Conservation (phyloP, 1,284 basidiomycete genomes). For the Lentinula novae-zelandiae region DNA sequence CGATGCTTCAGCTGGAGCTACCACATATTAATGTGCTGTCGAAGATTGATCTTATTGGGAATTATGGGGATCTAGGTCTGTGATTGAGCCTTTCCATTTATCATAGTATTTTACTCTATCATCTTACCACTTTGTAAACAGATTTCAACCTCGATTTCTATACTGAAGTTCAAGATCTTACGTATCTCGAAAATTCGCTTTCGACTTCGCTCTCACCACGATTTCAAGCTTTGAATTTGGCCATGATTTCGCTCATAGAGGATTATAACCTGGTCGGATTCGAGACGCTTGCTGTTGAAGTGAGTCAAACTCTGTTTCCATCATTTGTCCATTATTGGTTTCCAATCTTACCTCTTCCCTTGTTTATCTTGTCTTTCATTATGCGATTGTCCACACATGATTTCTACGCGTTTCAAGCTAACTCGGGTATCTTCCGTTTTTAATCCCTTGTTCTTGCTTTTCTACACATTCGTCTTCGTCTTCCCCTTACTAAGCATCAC, state of each 20-base stretch:
- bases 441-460: background rate
- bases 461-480: background rate
- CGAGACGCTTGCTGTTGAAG: conserved; percentile 95
- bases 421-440: too few species aligned
- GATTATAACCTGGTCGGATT: conserved; percentile 95
- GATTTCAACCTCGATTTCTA: conserved; percentile 98
- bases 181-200: conserved; percentile 80
- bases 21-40: conserved; percentile 97
- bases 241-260: conserved; percentile 89
- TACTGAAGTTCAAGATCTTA: conserved; percentile 95
- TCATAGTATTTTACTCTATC: too few species aligned
- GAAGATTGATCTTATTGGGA: conserved; percentile 87
- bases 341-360: too few species aligned
- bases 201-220: conserved; percentile 60
- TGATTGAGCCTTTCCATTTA: too few species aligned
- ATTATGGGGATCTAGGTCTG: conserved; percentile 87
- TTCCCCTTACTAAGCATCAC: background rate
- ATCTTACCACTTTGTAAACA: conserved; percentile 27
- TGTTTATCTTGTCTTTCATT: too few species aligned
- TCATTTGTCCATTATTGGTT: too few species aligned
- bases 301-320: conserved; percentile 22
- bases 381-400: background rate
- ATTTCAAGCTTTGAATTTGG: conserved; percentile 80
- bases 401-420: too few species aligned
- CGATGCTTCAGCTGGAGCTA: conserved; percentile 97